A percentile compares a stretch with the other conserved stretches of the same genome.
These are phyloP conservation scores for Hydnomerulius pinastri DNA, from an alignment of 768 basidiomycete species.

Conservation along the genomic window DNA sequence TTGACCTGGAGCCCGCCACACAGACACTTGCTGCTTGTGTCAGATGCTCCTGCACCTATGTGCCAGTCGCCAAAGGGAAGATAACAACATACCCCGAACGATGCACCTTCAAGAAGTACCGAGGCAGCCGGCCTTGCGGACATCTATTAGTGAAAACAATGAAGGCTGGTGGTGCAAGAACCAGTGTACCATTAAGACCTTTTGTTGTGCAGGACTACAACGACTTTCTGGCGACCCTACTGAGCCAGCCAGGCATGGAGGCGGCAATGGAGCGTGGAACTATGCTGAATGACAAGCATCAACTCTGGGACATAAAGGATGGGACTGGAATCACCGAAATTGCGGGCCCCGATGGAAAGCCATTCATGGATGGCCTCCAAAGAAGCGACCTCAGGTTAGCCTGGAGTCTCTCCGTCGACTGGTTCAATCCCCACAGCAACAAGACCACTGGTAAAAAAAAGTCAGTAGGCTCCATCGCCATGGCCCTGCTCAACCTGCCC, in stretches of 20 bases:
- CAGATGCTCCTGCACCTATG: conserved; percentile 26
- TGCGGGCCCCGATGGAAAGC: conserved; percentile 23
- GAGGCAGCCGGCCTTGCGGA: conserved; percentile 16
- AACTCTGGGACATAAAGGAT: conserved; percentile 30
- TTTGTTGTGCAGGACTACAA: conserved; percentile 31
- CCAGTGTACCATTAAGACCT: conserved; percentile 5
- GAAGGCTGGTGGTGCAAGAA: background rate
- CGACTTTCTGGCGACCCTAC: conserved; percentile 29
- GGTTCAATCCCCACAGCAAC: conserved; percentile 28
- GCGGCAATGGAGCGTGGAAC: conserved; percentile 24
- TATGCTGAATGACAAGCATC: background rate
- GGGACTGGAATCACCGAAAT: conserved; percentile 27
- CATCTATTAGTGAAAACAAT: background rate
- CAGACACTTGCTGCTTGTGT: conserved; percentile 26
- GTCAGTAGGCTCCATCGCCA: conserved; percentile 11
- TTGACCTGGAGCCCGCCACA: conserved; percentile 19
- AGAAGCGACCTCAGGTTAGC: conserved; percentile 15
- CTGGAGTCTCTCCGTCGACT: conserved; percentile 28
- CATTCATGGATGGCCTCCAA: conserved; percentile 16
- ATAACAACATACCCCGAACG: conserved; percentile 15
- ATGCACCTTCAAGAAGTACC: conserved; percentile 19
- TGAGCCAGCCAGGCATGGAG: conserved; percentile 28
- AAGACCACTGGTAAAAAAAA: conserved; percentile 18
- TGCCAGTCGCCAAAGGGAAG: background rate
- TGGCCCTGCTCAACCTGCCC: conserved; percentile 26